These are phyloP conservation scores for Ganoderma meredithae DNA, from an alignment of 1,284 basidiomycete species.

Conservation along the genomic window DNA sequence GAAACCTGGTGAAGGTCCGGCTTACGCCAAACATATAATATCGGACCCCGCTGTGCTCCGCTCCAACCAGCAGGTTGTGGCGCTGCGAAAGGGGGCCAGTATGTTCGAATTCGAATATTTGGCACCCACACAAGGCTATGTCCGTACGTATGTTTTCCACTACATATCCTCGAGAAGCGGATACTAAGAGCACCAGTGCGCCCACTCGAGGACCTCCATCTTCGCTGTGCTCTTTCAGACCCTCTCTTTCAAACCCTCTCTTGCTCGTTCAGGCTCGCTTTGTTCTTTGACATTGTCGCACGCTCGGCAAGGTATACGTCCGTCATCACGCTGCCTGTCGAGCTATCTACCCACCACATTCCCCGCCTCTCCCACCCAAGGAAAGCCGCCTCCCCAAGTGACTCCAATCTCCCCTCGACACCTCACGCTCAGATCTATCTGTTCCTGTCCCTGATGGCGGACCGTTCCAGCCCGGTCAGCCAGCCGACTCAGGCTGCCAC, in stretches of 20 bases:
- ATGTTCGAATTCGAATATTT: constrained; percentile 1
- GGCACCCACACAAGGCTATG: not conserved
- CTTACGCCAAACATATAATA: no score
- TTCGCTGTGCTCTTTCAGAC: not conserved
- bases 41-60: constrained; percentile 5
- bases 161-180: not conserved
- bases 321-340: not conserved
- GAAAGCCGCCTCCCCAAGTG: not conserved
- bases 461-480: not conserved
- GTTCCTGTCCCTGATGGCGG: constrained; percentile 1
- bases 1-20: no score
- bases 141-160: not conserved
- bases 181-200: not conserved
- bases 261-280: constrained; percentile 3
- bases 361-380: not conserved
- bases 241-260: not conserved
- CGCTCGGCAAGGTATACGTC: constrained; percentile 2
- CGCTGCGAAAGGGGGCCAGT: not conserved
- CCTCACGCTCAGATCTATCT: not conserved
- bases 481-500: constrained; percentile 16
- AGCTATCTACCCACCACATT: not conserved
- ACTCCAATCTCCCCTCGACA: not conserved
- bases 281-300: constrained; percentile 9
- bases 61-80: not conserved
- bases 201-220: not conserved